phyloP scores from a whole-genome alignment of 331 rosid genomes.

The Arachis monticola region DNA sequence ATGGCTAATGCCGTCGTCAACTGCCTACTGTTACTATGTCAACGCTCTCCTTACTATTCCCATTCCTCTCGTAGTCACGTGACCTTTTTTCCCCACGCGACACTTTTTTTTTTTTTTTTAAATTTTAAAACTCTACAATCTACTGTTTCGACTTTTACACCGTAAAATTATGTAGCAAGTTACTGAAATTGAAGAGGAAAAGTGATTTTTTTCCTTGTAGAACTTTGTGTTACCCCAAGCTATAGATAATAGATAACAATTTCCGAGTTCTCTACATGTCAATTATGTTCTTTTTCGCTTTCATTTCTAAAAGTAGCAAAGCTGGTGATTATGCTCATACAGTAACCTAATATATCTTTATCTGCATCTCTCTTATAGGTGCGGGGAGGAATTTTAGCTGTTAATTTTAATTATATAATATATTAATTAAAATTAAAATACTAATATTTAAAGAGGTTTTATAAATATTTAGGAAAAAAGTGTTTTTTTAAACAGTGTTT shows the following conservation, averaged over 20 bases:
- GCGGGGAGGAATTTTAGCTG: too few species aligned
- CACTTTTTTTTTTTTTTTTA: background rate
- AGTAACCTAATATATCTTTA: background rate
- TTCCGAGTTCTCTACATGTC: background rate
- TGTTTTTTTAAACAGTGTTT: too few species aligned
- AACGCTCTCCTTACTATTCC: conserved; percentile 3
- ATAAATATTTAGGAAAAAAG: too few species aligned
- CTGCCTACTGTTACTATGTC: conserved; percentile 40
- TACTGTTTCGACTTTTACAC: background rate
- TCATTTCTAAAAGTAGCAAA: background rate
- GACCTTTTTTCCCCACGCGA: background rate
- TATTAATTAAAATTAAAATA: too few species aligned
- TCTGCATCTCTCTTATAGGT: background rate
- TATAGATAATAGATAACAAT: too few species aligned
- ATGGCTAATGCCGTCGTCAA: conserved; percentile 41
- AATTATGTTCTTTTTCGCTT: background rate
- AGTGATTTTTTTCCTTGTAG: background rate
- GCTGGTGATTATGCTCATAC: background rate
- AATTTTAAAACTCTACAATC: background rate
- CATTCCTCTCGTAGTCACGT: conserved; percentile 33
- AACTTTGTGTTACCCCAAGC: background rate
- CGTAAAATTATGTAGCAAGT: background rate
- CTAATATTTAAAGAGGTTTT: too few species aligned
- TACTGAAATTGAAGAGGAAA: background rate
- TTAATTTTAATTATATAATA: too few species aligned